Conservation (phyloP, 345 rosid genomes). For the Murraya koenigii region DNA sequence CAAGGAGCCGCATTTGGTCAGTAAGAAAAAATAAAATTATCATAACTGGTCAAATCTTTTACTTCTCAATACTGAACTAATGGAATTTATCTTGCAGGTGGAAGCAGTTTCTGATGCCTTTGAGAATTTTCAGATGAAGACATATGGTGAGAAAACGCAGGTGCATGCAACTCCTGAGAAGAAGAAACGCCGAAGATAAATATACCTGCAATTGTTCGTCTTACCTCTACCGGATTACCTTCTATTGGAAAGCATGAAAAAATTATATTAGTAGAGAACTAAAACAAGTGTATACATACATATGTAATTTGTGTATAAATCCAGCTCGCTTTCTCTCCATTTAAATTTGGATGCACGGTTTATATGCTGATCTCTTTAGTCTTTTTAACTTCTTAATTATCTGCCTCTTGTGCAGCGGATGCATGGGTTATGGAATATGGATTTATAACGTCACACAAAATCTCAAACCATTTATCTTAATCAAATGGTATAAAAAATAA, state of each 20-base stretch:
- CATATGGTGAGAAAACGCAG: slow-evolving; percentile 28
- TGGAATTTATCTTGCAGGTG: slow-evolving; percentile 27
- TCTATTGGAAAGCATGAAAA: not conserved
- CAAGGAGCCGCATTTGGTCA: slow-evolving; percentile 54
- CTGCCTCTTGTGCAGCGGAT: no score
- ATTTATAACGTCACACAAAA: not conserved
- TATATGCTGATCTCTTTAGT: not conserved
- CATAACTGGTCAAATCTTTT: not conserved
- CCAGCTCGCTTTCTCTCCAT: not conserved
- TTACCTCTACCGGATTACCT: not conserved
- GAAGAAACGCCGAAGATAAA: slow-evolving; percentile 22
- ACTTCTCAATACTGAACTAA: not conserved
- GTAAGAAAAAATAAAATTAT: not conserved
- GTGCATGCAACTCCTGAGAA: slow-evolving; percentile 38
- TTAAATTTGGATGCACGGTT: not conserved
- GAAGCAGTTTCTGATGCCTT: slow-evolving; percentile 46
- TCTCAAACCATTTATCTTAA: not conserved
- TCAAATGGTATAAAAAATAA: not conserved
- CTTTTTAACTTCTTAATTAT: not conserved
- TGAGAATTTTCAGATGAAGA: slow-evolving; percentile 38
- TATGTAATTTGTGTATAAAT: not conserved
- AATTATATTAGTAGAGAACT: not conserved
- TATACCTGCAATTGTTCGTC: slow-evolving; percentile 1
- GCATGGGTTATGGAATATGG: not conserved
- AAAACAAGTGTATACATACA: not conserved